Percentiles rank a stretch among this genome's conserved stretches.
These are phyloP conservation scores for Allantophomopsis cytisporea DNA, from an alignment of 2,329 filamentous ascomycete species.

Conservation along the genomic window DNA sequence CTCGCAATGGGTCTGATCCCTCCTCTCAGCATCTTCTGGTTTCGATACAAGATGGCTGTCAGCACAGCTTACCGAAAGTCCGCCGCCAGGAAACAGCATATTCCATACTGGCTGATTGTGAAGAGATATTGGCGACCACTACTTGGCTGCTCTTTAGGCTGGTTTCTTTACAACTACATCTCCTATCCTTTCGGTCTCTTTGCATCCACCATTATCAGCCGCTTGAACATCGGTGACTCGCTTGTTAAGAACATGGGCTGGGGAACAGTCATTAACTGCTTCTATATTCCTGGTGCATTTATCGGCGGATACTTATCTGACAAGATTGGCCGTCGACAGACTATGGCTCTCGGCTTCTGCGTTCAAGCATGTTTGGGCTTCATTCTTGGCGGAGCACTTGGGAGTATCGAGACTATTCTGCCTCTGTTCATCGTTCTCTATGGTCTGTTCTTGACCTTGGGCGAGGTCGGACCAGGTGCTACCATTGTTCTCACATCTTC, in stretches of 20 bases:
- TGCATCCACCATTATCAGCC: conserved; percentile 33
- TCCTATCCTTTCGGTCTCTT: conserved; percentile 41
- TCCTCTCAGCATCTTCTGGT: conserved; percentile 35
- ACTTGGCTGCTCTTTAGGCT: conserved; percentile 30
- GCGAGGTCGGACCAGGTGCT: conserved; percentile 34
- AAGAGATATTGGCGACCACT: conserved; percentile 34
- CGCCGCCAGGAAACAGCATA: conserved; percentile 27
- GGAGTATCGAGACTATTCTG: conserved; percentile 28
- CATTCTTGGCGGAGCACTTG: conserved; percentile 31
- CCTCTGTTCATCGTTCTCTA: conserved; percentile 36
- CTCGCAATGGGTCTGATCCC: conserved; percentile 34
- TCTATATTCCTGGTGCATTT: conserved; percentile 33
- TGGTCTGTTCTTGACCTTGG: conserved; percentile 31
- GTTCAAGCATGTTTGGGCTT: conserved; percentile 31
- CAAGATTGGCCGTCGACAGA: conserved; percentile 32
- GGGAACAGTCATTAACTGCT: conserved; percentile 33
- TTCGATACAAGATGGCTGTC: conserved; percentile 34
- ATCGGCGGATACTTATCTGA: conserved; percentile 33
- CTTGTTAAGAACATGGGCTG: conserved; percentile 29
- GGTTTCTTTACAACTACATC: conserved; percentile 41
- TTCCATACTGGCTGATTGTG: conserved; percentile 31
- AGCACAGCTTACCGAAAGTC: conserved; percentile 34
- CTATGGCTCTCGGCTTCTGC: conserved; percentile 34
- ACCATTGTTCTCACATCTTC: conserved; percentile 25
- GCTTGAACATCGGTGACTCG: conserved; percentile 24